These are phyloP conservation scores for Penicillium nordicum DNA, from an alignment of 2,329 filamentous ascomycete genomes.

Conservation along the genomic window DNA sequence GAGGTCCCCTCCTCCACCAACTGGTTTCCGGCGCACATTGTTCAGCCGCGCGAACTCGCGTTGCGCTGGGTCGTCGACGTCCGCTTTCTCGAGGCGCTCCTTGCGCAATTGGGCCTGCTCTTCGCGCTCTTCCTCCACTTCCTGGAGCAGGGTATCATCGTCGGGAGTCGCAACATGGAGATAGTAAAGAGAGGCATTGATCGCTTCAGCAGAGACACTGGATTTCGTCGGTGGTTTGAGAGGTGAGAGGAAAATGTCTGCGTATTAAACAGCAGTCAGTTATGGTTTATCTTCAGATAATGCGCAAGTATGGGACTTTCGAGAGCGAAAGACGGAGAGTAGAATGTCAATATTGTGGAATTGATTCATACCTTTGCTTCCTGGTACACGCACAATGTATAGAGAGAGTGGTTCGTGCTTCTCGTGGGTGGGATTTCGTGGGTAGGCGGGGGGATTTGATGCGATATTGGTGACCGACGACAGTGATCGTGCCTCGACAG, in stretches of 20 bases:
- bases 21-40: conserved; percentile 40
- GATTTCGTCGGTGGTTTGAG: conserved; percentile 78
- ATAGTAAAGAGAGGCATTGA: conserved; percentile 86
- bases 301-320: background rate
- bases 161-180: conserved; percentile 71
- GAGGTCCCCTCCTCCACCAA: conserved; percentile 16
- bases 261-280: conserved; percentile 14
- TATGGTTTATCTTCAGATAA: conserved; percentile 15
- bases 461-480: conserved; percentile 76
- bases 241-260: conserved; percentile 89
- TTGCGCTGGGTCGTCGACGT: conserved; percentile 18
- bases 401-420: conserved; percentile 70
- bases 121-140: conserved; percentile 38
- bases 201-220: conserved; percentile 81
- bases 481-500: conserved; percentile 77
- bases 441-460: conserved; percentile 81
- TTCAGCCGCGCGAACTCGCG: conserved; percentile 36
- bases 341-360: background rate
- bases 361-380: conserved; percentile 66
- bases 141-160: conserved; percentile 47
- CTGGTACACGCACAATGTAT: conserved; percentile 91
- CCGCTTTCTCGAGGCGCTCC: conserved; percentile 24
- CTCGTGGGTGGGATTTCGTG: conserved; percentile 68
- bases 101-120: conserved; percentile 25
- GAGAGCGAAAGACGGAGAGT: background rate